Percentiles rank a stretch among this genome's conserved stretches.
Conservation (phyloP, 1,139 yeast genomes). For the Scheffersomyces quercinus region DNA sequence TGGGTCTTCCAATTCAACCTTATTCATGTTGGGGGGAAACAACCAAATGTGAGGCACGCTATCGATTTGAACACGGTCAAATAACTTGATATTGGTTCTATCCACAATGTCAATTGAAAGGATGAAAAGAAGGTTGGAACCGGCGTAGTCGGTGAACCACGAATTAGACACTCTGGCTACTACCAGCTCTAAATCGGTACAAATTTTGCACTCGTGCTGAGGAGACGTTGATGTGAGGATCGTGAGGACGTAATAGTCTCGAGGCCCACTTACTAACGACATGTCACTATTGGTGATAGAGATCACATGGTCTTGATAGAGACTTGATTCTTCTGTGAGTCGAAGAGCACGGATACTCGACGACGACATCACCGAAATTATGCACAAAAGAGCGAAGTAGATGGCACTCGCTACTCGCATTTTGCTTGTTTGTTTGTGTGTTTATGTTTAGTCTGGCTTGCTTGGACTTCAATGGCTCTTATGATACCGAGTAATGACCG, state of each 20-base stretch:
- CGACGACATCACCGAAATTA: neutral
- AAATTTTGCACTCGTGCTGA: conserved; percentile 40
- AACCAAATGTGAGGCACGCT: conserved; percentile 67
- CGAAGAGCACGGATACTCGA: conserved; percentile 1
- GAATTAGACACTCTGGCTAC: conserved; percentile 42
- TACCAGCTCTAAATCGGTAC: conserved; percentile 40
- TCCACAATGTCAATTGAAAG: conserved; percentile 49
- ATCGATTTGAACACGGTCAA: conserved; percentile 40
- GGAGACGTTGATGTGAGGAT: conserved; percentile 44
- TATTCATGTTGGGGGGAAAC: conserved; percentile 48
- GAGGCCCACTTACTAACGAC: conserved; percentile 31
- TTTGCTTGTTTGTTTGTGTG: neutral
- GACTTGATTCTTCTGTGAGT: conserved; percentile 14
- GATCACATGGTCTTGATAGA: conserved; percentile 24
- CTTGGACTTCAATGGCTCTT: neutral
- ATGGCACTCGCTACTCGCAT: neutral
- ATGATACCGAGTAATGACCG: no score
- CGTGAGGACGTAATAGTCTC: conserved; percentile 44
- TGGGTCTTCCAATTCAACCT: neutral
- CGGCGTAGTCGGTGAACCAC: conserved; percentile 43
- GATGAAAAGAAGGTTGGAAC: conserved; percentile 43
- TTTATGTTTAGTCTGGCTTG: neutral
- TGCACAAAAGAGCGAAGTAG: neutral
- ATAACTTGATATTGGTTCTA: conserved; percentile 33
- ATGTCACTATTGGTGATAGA: conserved; percentile 32